Percentiles rank a stretch among this genome's conserved stretches.
These are phyloP conservation scores for Sugiyamaella pinicola DNA, from an alignment of 1,139 yeast genomes.

Conservation along the genomic window DNA sequence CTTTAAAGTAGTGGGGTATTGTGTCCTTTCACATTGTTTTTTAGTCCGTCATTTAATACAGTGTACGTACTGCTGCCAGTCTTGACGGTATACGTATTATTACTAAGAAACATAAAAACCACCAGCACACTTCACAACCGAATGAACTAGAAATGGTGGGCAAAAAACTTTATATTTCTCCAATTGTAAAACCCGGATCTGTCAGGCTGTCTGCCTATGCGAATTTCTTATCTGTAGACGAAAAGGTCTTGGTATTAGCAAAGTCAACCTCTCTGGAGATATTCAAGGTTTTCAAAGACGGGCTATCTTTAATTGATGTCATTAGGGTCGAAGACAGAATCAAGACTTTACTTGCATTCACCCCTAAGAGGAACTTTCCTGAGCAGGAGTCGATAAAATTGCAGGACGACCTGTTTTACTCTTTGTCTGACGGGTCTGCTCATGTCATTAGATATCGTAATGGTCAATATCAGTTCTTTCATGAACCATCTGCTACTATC, in stretches of 20 bases:
- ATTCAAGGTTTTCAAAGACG: slow-evolving; percentile 16
- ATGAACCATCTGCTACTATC: background rate
- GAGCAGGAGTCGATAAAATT: background rate
- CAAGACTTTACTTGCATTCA: slow-evolving; percentile 15
- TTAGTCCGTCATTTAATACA: no score
- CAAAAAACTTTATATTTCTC: slow-evolving; percentile 13
- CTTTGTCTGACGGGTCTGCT: slow-evolving; percentile 13
- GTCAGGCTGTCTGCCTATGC: slow-evolving; percentile 4
- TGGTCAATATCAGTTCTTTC: slow-evolving; percentile 5
- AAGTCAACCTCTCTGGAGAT: slow-evolving; percentile 20
- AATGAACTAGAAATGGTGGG: background rate
- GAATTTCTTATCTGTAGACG: slow-evolving; percentile 11
- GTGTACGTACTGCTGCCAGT: no score
- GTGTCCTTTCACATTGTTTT: no score
- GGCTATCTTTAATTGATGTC: slow-evolving; percentile 15
- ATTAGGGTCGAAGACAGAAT: slow-evolving; percentile 2
- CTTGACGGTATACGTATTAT: no score
- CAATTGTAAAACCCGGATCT: slow-evolving; percentile 20
- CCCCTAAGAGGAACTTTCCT: slow-evolving; percentile 12
- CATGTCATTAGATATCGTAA: slow-evolving; percentile 13
- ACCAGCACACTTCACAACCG: no score
- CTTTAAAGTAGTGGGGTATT: no score
- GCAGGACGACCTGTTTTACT: slow-evolving; percentile 12
- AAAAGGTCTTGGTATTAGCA: slow-evolving; percentile 16
- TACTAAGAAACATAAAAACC: no score